Conservation (phyloP, 2,329 filamentous ascomycete genomes). For the Peltaster fructicola region DNA sequence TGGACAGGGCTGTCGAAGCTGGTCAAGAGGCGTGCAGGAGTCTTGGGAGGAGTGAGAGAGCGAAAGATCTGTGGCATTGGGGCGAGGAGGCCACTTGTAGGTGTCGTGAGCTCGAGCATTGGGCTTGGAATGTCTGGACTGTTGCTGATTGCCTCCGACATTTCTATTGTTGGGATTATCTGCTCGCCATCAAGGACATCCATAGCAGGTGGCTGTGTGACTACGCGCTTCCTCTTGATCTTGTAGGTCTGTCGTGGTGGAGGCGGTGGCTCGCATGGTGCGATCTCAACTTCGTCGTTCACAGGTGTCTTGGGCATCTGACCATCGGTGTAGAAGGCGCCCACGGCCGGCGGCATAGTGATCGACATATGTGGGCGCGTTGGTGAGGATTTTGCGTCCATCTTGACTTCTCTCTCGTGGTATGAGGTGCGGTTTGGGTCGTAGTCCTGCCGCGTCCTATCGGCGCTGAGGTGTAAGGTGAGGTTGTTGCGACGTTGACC, state of each 20-base stretch:
- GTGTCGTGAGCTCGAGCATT: conserved; percentile 12
- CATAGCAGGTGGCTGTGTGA: conserved; percentile 9
- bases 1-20: conserved; percentile 10
- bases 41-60: conserved; percentile 30
- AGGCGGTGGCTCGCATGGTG: conserved; percentile 26
- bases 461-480: too few relatives aligned
- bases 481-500: too few relatives aligned
- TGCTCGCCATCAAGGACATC: conserved; percentile 10
- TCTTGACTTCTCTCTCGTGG: too few relatives aligned
- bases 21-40: conserved; percentile 24
- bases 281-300: too few relatives aligned
- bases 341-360: too few relatives aligned
- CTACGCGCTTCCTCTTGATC: conserved; percentile 28
- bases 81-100: conserved; percentile 24
- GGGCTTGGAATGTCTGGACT: conserved; percentile 14
- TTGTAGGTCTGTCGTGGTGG: conserved; percentile 31
- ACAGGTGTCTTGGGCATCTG: too few relatives aligned
- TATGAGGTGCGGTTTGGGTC: too few relatives aligned
- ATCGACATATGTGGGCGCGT: too few relatives aligned
- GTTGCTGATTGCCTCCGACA: conserved; percentile 20
- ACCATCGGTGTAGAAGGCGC: too few relatives aligned
- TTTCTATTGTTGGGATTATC: conserved; percentile 33
- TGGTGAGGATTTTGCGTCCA: too few relatives aligned
- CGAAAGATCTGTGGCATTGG: conserved; percentile 21
- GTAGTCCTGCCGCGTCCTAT: too few relatives aligned